phyloP scores from a whole-genome alignment of 305 asterid species.

The Lippia alba region DNA sequence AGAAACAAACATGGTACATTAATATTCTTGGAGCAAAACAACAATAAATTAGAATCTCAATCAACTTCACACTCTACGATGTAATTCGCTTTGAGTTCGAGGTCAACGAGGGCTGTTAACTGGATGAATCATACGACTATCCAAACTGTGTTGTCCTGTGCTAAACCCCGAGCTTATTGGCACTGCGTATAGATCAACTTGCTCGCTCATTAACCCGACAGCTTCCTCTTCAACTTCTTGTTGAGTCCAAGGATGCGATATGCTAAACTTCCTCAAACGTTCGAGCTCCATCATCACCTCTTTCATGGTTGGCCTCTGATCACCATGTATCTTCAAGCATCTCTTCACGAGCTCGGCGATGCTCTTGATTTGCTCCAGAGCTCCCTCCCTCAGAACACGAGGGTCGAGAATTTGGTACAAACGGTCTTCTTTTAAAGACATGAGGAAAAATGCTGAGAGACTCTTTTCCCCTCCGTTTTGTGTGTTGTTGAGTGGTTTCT shows the following conservation, averaged over 20 bases:
- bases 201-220: slow-evolving; percentile 36
- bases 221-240: slow-evolving; percentile 41
- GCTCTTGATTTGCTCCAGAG: slow-evolving; percentile 42
- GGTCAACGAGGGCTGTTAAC: slow-evolving; percentile 43
- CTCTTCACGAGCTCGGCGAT: slow-evolving; percentile 49
- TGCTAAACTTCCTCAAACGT: slow-evolving; percentile 46
- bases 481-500: slow-evolving; percentile 41
- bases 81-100: background rate
- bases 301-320: slow-evolving; percentile 63
- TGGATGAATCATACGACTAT: slow-evolving; percentile 38
- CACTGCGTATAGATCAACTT: slow-evolving; percentile 51
- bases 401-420: slow-evolving; percentile 53
- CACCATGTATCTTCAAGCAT: slow-evolving; percentile 48
- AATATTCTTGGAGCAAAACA: too few relatives aligned
- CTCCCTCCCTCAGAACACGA: slow-evolving; percentile 52
- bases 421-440: slow-evolving; percentile 43
- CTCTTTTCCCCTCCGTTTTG: slow-evolving; percentile 39
- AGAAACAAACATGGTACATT: too few relatives aligned
- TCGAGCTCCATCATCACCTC: slow-evolving; percentile 70
- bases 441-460: slow-evolving; percentile 37
- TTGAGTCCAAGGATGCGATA: slow-evolving; percentile 49
- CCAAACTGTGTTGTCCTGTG: slow-evolving; percentile 37
- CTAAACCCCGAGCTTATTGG: slow-evolving; percentile 23
- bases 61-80: too few relatives aligned
- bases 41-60: background rate